Conservation (phyloP, 441 rosid genomes). For the Iberis amara region DNA sequence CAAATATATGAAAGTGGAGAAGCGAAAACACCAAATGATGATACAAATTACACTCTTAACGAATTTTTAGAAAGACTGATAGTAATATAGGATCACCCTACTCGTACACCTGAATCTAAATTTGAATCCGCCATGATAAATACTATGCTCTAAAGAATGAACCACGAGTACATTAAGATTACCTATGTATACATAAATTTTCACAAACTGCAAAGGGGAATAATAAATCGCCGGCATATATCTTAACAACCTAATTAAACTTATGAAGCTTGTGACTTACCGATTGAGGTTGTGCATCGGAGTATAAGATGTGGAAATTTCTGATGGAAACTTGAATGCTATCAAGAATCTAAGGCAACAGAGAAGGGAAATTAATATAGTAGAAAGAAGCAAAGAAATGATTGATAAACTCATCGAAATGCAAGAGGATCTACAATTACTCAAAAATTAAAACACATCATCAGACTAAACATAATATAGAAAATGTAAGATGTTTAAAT, state of each 20-base stretch:
- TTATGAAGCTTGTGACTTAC: conserved; percentile 41
- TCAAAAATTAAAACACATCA: conserved; percentile 10
- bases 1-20: conserved; percentile 26
- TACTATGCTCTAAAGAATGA: conserved; percentile 6
- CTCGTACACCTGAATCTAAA: conserved; percentile 15
- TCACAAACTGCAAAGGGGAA: conserved; percentile 3
- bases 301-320: conserved; percentile 69
- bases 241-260: conserved; percentile 10
- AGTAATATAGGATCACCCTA: conserved; percentile 10
- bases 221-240: conserved; percentile 4
- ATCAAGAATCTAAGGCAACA: conserved; percentile 62
- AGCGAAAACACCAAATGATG: conserved; percentile 13
- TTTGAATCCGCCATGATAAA: conserved; percentile 12
- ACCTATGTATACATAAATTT: conserved; percentile 1
- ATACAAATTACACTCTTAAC: conserved; percentile 6
- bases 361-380: conserved; percentile 18
- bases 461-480: conserved; percentile 6
- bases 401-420: conserved; percentile 5
- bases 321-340: conserved; percentile 75
- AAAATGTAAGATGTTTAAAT: conserved; percentile 15
- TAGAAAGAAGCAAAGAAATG: conserved; percentile 14
- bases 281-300: conserved; percentile 40
- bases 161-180: conserved; percentile 14
- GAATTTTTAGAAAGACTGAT: conserved; percentile 11
- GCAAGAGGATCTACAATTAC: conserved; percentile 5